These are phyloP conservation scores for Paragyromitra xinjiangensis DNA, from an alignment of 495 filamentous ascomycete species.

Conservation along the genomic window DNA sequence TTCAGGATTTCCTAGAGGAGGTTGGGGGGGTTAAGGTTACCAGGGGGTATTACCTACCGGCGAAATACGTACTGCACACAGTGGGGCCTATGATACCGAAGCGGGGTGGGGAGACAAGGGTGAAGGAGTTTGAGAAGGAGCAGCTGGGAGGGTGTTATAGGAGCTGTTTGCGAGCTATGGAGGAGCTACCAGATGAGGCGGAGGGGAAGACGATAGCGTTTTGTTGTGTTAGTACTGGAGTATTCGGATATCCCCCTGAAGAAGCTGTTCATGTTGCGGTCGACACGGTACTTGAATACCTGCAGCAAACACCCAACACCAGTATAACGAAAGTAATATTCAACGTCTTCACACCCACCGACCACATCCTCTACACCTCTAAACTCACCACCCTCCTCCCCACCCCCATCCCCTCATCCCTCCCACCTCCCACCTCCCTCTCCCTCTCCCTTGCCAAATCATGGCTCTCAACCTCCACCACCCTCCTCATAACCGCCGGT, in stretches of 20 bases:
- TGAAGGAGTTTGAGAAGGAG: neutral
- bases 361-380: conserved; percentile 12
- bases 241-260: conserved; percentile 25
- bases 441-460: conserved; percentile 6
- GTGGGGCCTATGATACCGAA: conserved; percentile 18
- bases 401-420: neutral
- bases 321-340: conserved; percentile 25
- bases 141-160: conserved; percentile 15
- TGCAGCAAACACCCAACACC: neutral
- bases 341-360: conserved; percentile 36
- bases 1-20: conserved; percentile 21
- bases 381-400: conserved; percentile 23
- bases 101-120: neutral
- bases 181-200: conserved; percentile 4
- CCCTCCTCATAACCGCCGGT: conserved; percentile 39
- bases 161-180: conserved; percentile 33
- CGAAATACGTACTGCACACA: conserved; percentile 39
- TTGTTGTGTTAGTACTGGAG: conserved; percentile 35
- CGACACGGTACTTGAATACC: conserved; percentile 40
- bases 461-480: conserved; percentile 19
- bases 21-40: conserved; percentile 23
- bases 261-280: conserved; percentile 36
- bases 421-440: neutral
- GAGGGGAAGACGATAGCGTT: conserved; percentile 29
- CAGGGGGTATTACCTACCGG: conserved; percentile 27